Conservation (phyloP, 1,139 yeast species). For the Debaryomycetaceae sp. region DNA sequence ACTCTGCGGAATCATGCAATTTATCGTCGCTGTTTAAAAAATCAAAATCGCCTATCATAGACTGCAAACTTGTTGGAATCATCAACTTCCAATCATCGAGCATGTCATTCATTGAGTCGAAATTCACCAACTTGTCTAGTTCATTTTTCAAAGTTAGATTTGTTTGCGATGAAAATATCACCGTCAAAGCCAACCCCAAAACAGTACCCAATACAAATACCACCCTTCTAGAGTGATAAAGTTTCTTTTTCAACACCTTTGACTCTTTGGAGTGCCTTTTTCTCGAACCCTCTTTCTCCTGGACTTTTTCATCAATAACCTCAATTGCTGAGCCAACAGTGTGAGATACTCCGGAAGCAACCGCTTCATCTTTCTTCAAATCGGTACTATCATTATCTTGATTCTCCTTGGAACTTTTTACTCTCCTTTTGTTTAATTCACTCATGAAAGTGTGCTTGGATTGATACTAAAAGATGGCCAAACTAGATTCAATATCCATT, state of each 20-base stretch:
- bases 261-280: constrained; percentile 5
- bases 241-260: constrained; percentile 16
- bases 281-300: background rate
- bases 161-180: constrained; percentile 54
- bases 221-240: constrained; percentile 44
- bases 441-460: background rate
- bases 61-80: constrained; percentile 63
- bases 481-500: no score
- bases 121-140: constrained; percentile 53
- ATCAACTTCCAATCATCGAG: constrained; percentile 64
- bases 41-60: constrained; percentile 57
- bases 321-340: background rate
- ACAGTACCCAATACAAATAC: constrained; percentile 59
- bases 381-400: background rate
- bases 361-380: background rate
- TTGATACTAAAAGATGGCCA: background rate
- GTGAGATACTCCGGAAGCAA: background rate
- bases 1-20: constrained; percentile 62
- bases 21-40: constrained; percentile 24
- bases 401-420: background rate
- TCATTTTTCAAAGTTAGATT: constrained; percentile 40
- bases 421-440: background rate
- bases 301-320: background rate
- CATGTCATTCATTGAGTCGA: constrained; percentile 48
- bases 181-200: constrained; percentile 64